phyloP scores from a whole-genome alignment of 2,329 filamentous ascomycete species.

The Fusarium sp. region DNA sequence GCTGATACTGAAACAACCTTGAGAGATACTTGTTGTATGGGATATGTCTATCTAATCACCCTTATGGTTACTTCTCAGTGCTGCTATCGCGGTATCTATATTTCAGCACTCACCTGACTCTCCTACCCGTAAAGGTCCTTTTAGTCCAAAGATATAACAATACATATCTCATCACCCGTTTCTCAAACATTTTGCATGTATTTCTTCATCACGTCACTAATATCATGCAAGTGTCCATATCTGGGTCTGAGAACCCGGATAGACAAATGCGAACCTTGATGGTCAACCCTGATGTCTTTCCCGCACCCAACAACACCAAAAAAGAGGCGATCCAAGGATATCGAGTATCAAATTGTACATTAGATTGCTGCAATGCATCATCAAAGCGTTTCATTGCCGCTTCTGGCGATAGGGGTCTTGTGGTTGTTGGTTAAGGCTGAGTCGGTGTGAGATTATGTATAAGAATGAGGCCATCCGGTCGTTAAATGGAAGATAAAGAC shows the following conservation, averaged over 20 bases:
- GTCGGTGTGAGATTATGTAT: slow-evolving; percentile 26
- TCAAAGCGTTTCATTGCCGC: slow-evolving; percentile 3
- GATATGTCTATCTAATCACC: background rate
- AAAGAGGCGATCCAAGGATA: slow-evolving; percentile 1
- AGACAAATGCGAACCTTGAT: slow-evolving; percentile 43
- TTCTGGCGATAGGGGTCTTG: slow-evolving; percentile 7
- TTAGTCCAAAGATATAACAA: background rate
- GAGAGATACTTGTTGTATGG: too few relatives aligned
- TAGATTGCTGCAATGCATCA: slow-evolving; percentile 16
- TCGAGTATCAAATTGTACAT: background rate
- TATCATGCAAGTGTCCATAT: background rate
- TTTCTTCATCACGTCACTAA: slow-evolving; percentile 10
- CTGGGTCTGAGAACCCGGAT: slow-evolving; percentile 43
- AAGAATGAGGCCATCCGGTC: slow-evolving; percentile 28
- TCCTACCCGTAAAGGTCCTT: slow-evolving; percentile 14
- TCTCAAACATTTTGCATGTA: background rate
- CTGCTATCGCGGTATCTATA: background rate
- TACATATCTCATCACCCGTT: background rate
- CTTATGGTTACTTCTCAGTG: background rate
- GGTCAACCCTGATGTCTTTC: slow-evolving; percentile 46
- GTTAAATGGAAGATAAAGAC: background rate
- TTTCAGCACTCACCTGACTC: background rate
- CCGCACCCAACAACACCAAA: slow-evolving; percentile 16
- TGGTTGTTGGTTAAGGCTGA: slow-evolving; percentile 14
- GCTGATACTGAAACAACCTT: background rate